phyloP scores from a whole-genome alignment of 768 basidiomycete species.

The Cytidiella melzeri region DNA sequence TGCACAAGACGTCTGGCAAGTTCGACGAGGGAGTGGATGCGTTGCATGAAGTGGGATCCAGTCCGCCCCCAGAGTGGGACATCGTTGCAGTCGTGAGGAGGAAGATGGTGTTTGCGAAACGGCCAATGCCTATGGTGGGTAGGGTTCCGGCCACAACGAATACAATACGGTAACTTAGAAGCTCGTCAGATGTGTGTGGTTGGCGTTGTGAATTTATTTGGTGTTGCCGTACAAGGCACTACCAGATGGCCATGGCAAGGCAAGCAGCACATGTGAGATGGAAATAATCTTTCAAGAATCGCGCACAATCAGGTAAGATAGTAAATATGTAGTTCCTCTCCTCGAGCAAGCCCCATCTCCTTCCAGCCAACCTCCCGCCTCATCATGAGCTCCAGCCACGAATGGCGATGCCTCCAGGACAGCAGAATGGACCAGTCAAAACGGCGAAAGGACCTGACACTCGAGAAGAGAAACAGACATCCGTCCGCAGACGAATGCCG shows the following conservation, averaged over 20 bases:
- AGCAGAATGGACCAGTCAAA: constrained; percentile 38
- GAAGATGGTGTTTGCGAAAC: constrained; percentile 78
- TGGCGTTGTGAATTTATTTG: neutral
- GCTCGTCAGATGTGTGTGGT: neutral
- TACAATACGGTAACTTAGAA: neutral
- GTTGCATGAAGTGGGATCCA: constrained; percentile 17
- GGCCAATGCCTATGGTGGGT: constrained; percentile 64
- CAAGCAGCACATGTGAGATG: no score
- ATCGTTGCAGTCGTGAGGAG: constrained; percentile 68
- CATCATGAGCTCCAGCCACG: constrained; percentile 70
- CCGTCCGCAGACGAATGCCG: constrained; percentile 30
- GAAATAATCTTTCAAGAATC: no score
- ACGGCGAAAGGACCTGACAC: constrained; percentile 28
- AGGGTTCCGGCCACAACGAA: constrained; percentile 1
- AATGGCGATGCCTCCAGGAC: constrained; percentile 66
- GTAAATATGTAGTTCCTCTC: constrained; percentile 31
- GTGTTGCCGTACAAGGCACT: neutral
- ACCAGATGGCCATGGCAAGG: no score
- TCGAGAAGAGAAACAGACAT: constrained; percentile 22
- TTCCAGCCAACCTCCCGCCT: constrained; percentile 29
- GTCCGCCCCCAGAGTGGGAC: constrained; percentile 40
- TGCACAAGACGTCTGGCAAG: constrained; percentile 30
- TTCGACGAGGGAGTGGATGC: constrained; percentile 10
- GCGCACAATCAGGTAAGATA: constrained; percentile 1
- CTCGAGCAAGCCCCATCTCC: constrained; percentile 25